phyloP scores from a whole-genome alignment of 371 early-diverging fungal genomes.

The Lichtheimia ramosa region DNA sequence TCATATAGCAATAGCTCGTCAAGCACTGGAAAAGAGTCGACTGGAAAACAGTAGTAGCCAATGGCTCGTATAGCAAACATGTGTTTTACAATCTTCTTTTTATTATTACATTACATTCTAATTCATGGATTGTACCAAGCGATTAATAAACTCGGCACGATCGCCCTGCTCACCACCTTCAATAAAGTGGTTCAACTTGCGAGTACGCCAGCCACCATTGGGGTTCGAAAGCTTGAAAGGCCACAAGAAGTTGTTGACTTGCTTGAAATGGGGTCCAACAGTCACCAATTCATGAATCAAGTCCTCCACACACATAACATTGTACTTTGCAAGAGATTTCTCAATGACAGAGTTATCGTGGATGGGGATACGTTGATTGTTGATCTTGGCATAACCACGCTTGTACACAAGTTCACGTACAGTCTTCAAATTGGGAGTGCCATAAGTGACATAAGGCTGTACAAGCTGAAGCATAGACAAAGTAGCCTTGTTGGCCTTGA shows the following conservation, averaged over 20 bases:
- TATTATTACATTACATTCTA: constrained; percentile 39
- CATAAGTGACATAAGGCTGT: constrained; percentile 96
- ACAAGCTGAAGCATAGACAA: constrained; percentile 98
- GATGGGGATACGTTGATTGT: constrained; percentile 96
- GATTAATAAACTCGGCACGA: constrained; percentile 92
- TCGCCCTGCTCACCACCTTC: constrained; percentile 96
- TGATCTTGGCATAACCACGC: constrained; percentile 98
- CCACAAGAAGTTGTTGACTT: constrained; percentile 98
- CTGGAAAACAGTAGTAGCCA: constrained; percentile 32
- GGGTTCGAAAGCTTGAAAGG: constrained; percentile 99
- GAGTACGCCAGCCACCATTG: constrained; percentile 92
- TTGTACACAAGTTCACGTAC: constrained; percentile 99
- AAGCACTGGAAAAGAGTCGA: constrained; percentile 20
- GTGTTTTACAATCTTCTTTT: neutral
- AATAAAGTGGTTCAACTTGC: constrained; percentile 96
- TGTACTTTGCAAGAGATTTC: constrained; percentile 91
- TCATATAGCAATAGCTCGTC: constrained; percentile 24
- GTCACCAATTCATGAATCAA: constrained; percentile 98
- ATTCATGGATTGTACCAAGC: constrained; percentile 92
- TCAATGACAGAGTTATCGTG: constrained; percentile 96
- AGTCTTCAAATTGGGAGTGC: constrained; percentile 97
- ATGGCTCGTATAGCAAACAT: constrained; percentile 18
- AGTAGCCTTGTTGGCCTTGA: constrained; percentile 98
- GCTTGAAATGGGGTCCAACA: constrained; percentile 88
- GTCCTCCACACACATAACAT: constrained; percentile 98